phyloP scores from a whole-genome alignment of 2,329 filamentous ascomycete genomes.

The Amauroascus niger region DNA sequence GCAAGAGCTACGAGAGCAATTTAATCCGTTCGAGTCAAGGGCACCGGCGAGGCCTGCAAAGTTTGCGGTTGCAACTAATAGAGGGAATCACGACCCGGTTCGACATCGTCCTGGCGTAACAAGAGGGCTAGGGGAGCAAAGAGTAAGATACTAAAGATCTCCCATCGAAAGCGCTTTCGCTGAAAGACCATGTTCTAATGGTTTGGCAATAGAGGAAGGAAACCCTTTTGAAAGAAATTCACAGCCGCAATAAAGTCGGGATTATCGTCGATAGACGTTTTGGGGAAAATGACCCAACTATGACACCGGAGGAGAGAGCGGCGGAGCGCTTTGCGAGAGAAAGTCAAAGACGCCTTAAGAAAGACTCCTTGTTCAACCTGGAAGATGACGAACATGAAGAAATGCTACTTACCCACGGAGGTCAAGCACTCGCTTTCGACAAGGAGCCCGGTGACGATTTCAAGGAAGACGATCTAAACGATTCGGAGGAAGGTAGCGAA shows the following conservation, averaged over 20 bases:
- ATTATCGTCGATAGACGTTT: conserved; percentile 89
- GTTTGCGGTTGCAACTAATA: conserved; percentile 67
- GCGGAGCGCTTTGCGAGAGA: conserved; percentile 83
- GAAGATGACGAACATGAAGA: conserved; percentile 69
- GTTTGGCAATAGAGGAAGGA: conserved; percentile 52
- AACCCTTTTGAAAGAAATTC: conserved; percentile 82
- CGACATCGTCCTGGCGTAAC: conserved; percentile 71
- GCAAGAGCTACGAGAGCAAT: conserved; percentile 80
- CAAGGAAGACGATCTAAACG: conserved; percentile 60
- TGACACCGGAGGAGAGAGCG: conserved; percentile 89
- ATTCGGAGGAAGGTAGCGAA: conserved; percentile 49
- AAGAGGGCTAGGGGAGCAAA: conserved; percentile 78
- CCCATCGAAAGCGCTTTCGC: conserved; percentile 16
- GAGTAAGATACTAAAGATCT: conserved; percentile 41
- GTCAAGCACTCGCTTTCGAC: conserved; percentile 60
- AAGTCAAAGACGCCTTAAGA: conserved; percentile 69
- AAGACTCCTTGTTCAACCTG: conserved; percentile 74
- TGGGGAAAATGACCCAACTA: conserved; percentile 86
- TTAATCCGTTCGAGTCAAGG: conserved; percentile 96
- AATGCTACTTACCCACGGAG: conserved; percentile 69
- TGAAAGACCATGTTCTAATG: not conserved
- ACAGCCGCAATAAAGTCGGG: conserved; percentile 79
- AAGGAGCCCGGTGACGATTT: conserved; percentile 60
- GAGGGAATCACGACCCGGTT: conserved; percentile 44
- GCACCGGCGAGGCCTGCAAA: conserved; percentile 67